Percentiles rank a stretch among this genome's conserved stretches.
Conservation (phyloP, 345 rosid genomes). For the Salix koriyanagi region DNA sequence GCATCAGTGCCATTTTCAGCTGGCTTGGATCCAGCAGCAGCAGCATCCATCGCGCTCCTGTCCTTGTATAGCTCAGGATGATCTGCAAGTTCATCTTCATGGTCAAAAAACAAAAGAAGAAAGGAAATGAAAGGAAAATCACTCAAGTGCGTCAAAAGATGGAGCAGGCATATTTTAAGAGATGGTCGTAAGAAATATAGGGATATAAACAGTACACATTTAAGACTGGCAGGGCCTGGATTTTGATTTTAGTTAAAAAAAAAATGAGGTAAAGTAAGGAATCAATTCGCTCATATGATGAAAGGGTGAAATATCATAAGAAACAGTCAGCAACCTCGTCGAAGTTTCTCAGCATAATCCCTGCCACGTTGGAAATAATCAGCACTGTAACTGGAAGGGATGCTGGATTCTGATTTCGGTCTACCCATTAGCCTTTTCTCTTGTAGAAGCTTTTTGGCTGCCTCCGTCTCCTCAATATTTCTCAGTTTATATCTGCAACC, state of each 20-base stretch:
- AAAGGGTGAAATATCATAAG: background rate
- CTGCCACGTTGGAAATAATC: constrained; percentile 91
- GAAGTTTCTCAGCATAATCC: constrained; percentile 90
- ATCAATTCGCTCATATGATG: background rate
- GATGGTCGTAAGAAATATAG: background rate
- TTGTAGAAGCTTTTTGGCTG: constrained; percentile 94
- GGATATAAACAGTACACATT: background rate
- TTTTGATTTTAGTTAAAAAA: no score
- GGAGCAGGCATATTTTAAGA: background rate
- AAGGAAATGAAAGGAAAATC: background rate
- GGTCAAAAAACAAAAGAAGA: background rate
- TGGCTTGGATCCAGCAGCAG: constrained; percentile 55
- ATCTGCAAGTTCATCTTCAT: constrained; percentile 37
- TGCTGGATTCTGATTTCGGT: constrained; percentile 63
- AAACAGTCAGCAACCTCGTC: constrained; percentile 58
- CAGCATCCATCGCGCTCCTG: constrained; percentile 40
- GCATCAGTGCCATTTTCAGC: constrained; percentile 45
- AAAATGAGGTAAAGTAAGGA: background rate
- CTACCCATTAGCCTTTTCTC: constrained; percentile 82
- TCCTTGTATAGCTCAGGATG: constrained; percentile 96
- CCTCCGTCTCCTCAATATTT: constrained; percentile 97
- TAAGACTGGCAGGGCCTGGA: background rate
- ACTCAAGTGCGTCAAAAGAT: background rate
- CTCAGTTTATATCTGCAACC: constrained; percentile 71
- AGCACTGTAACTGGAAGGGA: constrained; percentile 93